Evolutionary conservation across 2,329 filamentous ascomycete species (phyloP).

Genomic region (Thermothelomyces thermophilus): DNA sequence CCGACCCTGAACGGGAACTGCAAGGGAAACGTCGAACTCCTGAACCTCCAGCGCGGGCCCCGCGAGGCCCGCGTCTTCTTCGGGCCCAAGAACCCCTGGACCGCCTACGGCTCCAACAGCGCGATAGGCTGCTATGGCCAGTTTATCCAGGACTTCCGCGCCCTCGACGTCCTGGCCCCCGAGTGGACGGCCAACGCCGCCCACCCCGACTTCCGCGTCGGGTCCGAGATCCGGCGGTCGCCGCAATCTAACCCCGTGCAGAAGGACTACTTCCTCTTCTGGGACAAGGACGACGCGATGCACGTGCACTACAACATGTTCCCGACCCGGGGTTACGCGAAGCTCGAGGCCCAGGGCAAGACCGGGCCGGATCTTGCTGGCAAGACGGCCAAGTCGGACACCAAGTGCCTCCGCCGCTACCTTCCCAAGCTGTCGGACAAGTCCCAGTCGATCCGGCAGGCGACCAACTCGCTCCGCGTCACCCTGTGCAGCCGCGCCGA

Average conservation of each 20-base stretch:
- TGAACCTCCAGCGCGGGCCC: slow-evolving; percentile 43
- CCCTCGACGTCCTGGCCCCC: slow-evolving; percentile 39
- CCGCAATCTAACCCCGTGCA: slow-evolving; percentile 40
- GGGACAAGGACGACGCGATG: slow-evolving; percentile 40
- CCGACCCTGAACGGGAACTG: slow-evolving; percentile 41
- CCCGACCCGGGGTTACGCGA: slow-evolving; percentile 44
- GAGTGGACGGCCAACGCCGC: slow-evolving; percentile 24
- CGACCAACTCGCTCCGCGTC: slow-evolving; percentile 51
- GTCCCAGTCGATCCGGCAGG: slow-evolving; percentile 49
- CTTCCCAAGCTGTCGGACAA: slow-evolving; percentile 34
- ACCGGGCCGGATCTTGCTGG: slow-evolving; percentile 42
- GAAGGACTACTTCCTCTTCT: slow-evolving; percentile 60
- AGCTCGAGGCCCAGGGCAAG: slow-evolving; percentile 38
- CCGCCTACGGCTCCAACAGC: slow-evolving; percentile 51
- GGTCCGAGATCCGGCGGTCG: slow-evolving; percentile 48
- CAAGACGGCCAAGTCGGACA: slow-evolving; percentile 32
- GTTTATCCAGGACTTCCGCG: slow-evolving; percentile 48
- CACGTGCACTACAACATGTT: slow-evolving; percentile 49
- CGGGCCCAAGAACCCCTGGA: slow-evolving; percentile 43
- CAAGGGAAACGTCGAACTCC: slow-evolving; percentile 35
- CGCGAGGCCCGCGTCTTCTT: slow-evolving; percentile 54
- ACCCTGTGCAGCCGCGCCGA: slow-evolving; percentile 48
- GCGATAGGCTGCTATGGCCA: slow-evolving; percentile 49
- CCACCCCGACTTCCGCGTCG: slow-evolving; percentile 33
- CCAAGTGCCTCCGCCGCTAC: slow-evolving; percentile 39